Base-by-base conservation (phyloP, 1,284 basidiomycete genomes). In the Pisolithus thermaeus region DNA sequence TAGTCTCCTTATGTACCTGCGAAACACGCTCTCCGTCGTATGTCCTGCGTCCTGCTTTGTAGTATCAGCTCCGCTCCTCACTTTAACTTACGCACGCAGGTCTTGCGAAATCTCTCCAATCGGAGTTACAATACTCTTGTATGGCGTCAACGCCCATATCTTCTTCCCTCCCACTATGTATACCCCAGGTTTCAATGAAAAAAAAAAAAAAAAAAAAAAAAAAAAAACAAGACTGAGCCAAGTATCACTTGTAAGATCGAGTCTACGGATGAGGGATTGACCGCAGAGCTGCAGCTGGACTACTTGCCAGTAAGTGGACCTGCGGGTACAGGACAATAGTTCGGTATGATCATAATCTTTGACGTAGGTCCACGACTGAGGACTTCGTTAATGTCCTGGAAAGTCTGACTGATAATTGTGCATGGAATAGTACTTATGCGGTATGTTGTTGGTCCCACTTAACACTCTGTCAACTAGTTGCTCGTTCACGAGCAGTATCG, bases 21-120 rank as follows among this genome's bases (percentile, higher is more conserved):
- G 46, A 98, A 97, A 68, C 87, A 89, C 60, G 96, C 96, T 9
- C 70, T 97, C 14, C 76, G 93, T 71, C 94, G 92, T 90, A 60
- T 46, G 64, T 64, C 37, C 16, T 70, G 3, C 20, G 47, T 20
- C 27, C 6, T 27, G 25, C 37, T 4, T 20, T 27, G 18, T 20
- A 20, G 18, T 20, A 20, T 20, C 18, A 37, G 23, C 20, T 4
- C 18, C 37, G 2, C 38, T 45, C 25, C 49, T 20, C 32, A 18
- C 35, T 30, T 30, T 40, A 40, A 27, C 16, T 11, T 14, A 18
- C 20, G 16, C 50, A 16, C 18, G 8, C 60, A 92, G 92, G 89
- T 32, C 80, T 97, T 1, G 91, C 92, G 9, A 95, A 98, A 59
- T 78, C 85, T 0, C 75, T 98, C 18, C 85, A 90, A 14, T 87